These are phyloP conservation scores for Penicillium ucsense DNA, from an alignment of 495 filamentous ascomycete species.

Conservation along the genomic window DNA sequence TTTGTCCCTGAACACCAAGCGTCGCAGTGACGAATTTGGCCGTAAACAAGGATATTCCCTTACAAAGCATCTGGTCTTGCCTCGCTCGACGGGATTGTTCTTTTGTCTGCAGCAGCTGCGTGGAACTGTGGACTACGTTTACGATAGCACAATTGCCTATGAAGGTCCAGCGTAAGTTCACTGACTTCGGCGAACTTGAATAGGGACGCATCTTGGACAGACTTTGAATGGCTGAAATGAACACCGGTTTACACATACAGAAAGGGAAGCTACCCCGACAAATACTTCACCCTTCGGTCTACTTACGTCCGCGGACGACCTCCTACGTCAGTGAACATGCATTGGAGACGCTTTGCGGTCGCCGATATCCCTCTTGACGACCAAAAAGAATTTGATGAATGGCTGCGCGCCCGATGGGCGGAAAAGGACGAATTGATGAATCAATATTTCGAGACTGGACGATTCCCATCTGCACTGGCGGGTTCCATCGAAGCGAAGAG, in stretches of 20 bases:
- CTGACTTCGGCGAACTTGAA: not conserved
- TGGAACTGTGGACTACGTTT: conserved; percentile 54
- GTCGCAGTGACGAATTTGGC: conserved; percentile 44
- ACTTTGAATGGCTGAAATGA: conserved; percentile 1
- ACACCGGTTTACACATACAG: conserved; percentile 16
- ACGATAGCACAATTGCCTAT: conserved; percentile 61
- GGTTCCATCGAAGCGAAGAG: conserved; percentile 30
- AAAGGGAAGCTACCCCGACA: conserved; percentile 51
- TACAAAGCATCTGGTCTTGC: conserved; percentile 47
- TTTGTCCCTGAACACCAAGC: conserved; percentile 47
- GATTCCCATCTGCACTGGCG: conserved; percentile 50
- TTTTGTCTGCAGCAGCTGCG: conserved; percentile 54
- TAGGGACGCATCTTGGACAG: not conserved
- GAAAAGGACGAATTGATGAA: conserved; percentile 57
- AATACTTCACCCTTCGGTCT: conserved; percentile 54
- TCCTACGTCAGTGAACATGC: conserved; percentile 61
- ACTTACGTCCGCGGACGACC: conserved; percentile 57
- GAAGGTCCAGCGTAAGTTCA: conserved; percentile 55
- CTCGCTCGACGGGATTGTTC: conserved; percentile 52
- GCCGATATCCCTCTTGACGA: conserved; percentile 51
- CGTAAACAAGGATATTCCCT: conserved; percentile 43
- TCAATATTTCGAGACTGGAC: conserved; percentile 44
- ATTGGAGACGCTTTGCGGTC: conserved; percentile 55
- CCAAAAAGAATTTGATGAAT: conserved; percentile 44
- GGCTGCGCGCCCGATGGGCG: conserved; percentile 49